Evolutionary conservation across 2,329 filamentous ascomycete genomes (phyloP), one percentile per base, ranked within the genome.

Genomic region (Gnomoniopsis smithogilvyi): DNA sequence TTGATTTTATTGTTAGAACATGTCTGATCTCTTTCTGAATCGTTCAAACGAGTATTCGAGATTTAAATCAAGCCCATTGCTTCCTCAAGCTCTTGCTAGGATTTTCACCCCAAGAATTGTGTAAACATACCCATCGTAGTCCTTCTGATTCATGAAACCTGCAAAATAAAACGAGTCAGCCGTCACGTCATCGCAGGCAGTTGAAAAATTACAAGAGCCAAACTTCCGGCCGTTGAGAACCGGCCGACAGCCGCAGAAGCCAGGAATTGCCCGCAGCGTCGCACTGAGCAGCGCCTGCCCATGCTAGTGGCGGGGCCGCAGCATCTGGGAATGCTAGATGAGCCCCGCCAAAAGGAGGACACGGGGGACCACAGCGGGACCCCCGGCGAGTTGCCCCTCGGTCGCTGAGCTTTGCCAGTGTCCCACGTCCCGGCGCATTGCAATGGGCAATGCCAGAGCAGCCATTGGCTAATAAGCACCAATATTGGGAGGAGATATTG

Each of bases 111-210:
- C 15, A 38, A 17, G 26, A 34, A 51, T 47, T 17, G 21, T 51
- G 22, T 33, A 2, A 64, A 75, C 83, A 67, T 84, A 94, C 91
- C 90, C 88, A 76, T 96, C 90, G 82, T 96, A 99, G 78, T 99
- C 95, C 78, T 92, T 89, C 82, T 99, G 87, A 76, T 86, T 96
- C 90, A 99, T 89, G 82, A 99, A 99, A 70, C 93, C 92, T 96
- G 69, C 56, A 67, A 48, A 36, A 46, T 41, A 46, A 43, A 60
- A 41, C 53, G 50, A 62, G 53, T 62, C 50, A 62, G 60, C 53
- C 49, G 19, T 41, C 43, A 52, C 46, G 50, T 56, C 43, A 56
- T 51, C 48, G 53, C 36, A 47, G 51, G 43, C 14, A 14, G 46
- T 46, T 22, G 33, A 41, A 45, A 21, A 43, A 48, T 36, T 26